Evolutionary conservation across 1,139 yeast species (phyloP), one percentile per base, ranked within the genome.

Genomic region (Blastobotrys proliferans): DNA sequence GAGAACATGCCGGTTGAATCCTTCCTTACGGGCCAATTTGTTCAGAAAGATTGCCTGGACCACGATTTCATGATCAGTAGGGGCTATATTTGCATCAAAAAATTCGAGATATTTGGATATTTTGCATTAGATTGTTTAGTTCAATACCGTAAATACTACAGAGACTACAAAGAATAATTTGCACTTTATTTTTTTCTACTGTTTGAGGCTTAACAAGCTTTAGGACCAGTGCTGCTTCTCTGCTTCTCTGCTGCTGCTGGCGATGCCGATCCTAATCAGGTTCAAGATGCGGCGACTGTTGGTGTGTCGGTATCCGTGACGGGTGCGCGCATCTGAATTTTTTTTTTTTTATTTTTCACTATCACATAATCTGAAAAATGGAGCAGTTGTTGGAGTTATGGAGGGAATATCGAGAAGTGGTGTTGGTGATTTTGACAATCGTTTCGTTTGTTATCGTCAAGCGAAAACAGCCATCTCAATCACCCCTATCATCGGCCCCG

Each of bases 351-450:
- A 8, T 9, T 27, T 5, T 27, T n/a, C 13, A 27, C 31, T 8
- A 6, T 13, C 16, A 6, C 13, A 27, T 13, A 27, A 8, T 27
- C 16, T 27, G 6, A 16, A 27, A 27, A 8, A 13, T 27, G 13
- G 14, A 32, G 20, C 11, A 4, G 14, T 25, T 38, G 34, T n/a
- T 37, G 20, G 45, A 48, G 34, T 27, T 47, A n/a, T 50, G 53
- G 53, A 46, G 45, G 18, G 39, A 42, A 16, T 50, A 47, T 28
- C 43, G 51, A 19, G 26, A 31, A 11, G 31, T 43, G 17, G 30
- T 44, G 13, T 28, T 50, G 26, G 31, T 41, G 9, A 27, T 41
- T 4, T 29, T 41, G 17, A 44, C 41, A 6, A 28, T 46, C 4
- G 28, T 41, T 9, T 32, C 39, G 9, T 24, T 36, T 10, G 17